A percentile compares a stretch with the other conserved stretches of the same genome.
phyloP scores from a whole-genome alignment of 805 yeast genomes.

The Candida vartiovaarae region DNA sequence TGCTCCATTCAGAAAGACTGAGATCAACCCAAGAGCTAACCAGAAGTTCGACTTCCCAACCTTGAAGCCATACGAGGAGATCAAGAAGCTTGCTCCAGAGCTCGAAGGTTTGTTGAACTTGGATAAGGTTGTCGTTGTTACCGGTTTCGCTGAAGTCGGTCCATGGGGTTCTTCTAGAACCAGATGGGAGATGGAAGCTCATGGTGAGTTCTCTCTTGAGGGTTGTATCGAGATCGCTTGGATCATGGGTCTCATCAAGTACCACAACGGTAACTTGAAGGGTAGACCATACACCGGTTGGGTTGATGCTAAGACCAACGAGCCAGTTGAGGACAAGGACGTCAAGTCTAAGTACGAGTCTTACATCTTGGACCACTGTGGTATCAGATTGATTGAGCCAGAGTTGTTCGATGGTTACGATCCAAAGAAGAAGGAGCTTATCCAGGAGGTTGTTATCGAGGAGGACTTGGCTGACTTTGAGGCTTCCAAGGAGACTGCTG shows the following conservation, averaged over 20 bases:
- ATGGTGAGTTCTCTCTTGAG: constrained; percentile 91
- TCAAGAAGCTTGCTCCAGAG: constrained; percentile 62
- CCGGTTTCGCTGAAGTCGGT: constrained; percentile 98
- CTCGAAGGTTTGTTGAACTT: constrained; percentile 88
- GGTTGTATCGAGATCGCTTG: constrained; percentile 99
- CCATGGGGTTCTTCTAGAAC: constrained; percentile 99
- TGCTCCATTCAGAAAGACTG: constrained; percentile 70
- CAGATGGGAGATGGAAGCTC: constrained; percentile 99
- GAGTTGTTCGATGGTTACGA: constrained; percentile 91
- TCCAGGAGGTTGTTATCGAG: constrained; percentile 94
- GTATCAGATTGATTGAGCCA: constrained; percentile 95
- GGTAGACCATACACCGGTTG: constrained; percentile 93
- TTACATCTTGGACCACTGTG: constrained; percentile 84
- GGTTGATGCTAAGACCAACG: constrained; percentile 91
- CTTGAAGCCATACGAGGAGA: constrained; percentile 67
- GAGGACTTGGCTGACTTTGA: constrained; percentile 96
- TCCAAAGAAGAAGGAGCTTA: constrained; percentile 85
- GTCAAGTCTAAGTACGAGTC: constrained; percentile 88
- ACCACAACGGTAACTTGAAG: constrained; percentile 85
- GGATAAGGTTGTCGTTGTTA: constrained; percentile 87
- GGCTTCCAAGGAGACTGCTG: constrained; percentile 91
- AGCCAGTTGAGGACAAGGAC: constrained; percentile 92
- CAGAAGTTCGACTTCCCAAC: constrained; percentile 90
- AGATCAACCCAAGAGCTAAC: constrained; percentile 90
- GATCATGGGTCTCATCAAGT: constrained; percentile 97